A percentile compares a stretch with the other conserved stretches of the same genome.
These are phyloP conservation scores for Daedaleopsis sinensis DNA, from an alignment of 768 basidiomycete species.

Conservation along the genomic window DNA sequence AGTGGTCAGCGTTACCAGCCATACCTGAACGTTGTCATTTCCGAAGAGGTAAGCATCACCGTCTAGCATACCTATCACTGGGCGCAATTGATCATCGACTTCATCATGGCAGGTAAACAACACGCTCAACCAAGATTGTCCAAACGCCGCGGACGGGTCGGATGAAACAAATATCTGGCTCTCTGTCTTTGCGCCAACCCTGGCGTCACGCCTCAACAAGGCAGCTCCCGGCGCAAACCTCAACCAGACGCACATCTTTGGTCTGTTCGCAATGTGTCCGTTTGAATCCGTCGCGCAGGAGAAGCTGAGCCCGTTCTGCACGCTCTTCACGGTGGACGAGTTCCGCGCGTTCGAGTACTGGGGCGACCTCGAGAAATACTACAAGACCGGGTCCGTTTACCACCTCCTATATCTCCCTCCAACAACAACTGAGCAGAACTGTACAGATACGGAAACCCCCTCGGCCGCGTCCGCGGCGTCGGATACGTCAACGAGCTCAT, in stretches of 20 bases:
- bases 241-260: slow-evolving; percentile 51
- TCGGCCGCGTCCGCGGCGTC: slow-evolving; percentile 81
- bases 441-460: slow-evolving; percentile 61
- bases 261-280: slow-evolving; percentile 74
- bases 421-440: slow-evolving; percentile 30
- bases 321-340: slow-evolving; percentile 64
- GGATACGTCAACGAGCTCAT: slow-evolving; percentile 91
- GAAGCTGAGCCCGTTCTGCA: slow-evolving; percentile 66
- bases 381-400: slow-evolving; percentile 64
- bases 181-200: slow-evolving; percentile 52
- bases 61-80: too few species aligned
- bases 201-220: slow-evolving; percentile 60
- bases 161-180: slow-evolving; percentile 59
- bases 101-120: slow-evolving; percentile 45
- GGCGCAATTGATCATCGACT: neutral
- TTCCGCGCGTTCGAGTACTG: slow-evolving; percentile 71
- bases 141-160: slow-evolving; percentile 43
- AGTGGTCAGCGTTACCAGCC: slow-evolving; percentile 50
- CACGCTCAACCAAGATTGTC: slow-evolving; percentile 70
- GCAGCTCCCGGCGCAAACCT: slow-evolving; percentile 68
- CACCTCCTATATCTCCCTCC: neutral
- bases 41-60: slow-evolving; percentile 48
- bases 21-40: slow-evolving; percentile 55
- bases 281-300: slow-evolving; percentile 72
- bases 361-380: slow-evolving; percentile 78